Base-by-base conservation (phyloP, 371 early-diverging fungal genomes). In the Dichotomocladium elegans region DNA sequence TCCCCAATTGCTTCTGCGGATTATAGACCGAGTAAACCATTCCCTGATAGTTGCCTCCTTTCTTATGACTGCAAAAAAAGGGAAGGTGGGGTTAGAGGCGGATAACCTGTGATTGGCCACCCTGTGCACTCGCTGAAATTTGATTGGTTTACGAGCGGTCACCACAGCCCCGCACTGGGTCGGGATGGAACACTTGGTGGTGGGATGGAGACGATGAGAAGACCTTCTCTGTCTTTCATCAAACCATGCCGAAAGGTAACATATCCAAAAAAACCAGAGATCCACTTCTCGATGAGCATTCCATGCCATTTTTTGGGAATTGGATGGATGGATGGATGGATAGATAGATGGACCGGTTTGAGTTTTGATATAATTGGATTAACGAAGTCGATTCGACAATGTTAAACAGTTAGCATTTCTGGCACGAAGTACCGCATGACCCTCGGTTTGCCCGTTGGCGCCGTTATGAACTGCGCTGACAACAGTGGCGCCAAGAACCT, bases 401-500 rank as follows among this genome's bases (percentile, higher is more conserved):
- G 26, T 41, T 51, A 54, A 57, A 40, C 47, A 69, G 60, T 69
- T 63, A 79, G 80, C 69, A 79, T 84, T 74, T 77, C 89, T 62
- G 95, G 95, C 70, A 91, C 86, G 82, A 96, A 96, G 79, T 94
- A 93, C 88, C 89, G 94, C 71, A 95, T 98, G 95, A 93, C 99
- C 70, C 89, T 96, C 62, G 99, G 96, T 91, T 86, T 99, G 58
- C 99, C 99, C 62, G 96, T 96, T 61, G 66, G 96, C 68, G 96
- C 99, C 47, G 91, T 95, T 66, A 93, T 99, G 85, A 98, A 94
- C 86, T 98, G 98, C 80, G 98, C 98, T 55, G 99, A 99, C 79
- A 99, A 99, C 93, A 95, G 95, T 73, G 99, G 99, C 49, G 99
- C 99, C 77, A 99, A 99, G 92, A 96, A 98, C 88, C 82, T 99